Conservation (phyloP, 1,284 basidiomycete genomes). For the Salmacisia buchloeana region DNA sequence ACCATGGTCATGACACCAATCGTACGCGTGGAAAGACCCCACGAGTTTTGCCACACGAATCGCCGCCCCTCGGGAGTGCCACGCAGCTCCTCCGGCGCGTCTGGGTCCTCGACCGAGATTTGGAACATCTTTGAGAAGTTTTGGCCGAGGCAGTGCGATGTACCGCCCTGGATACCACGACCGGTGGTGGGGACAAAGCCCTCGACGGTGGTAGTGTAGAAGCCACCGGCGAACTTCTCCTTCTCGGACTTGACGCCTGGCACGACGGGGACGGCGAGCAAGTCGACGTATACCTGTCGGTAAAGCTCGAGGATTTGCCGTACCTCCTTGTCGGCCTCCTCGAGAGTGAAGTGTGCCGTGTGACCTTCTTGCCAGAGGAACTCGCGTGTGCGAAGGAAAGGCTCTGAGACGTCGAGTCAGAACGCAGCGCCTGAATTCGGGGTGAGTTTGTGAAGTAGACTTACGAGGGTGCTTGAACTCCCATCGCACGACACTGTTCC, state of each 20-base stretch:
- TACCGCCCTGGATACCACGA: conserved; percentile 95
- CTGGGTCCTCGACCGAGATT: conserved; percentile 81
- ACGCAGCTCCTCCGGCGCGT: conserved; percentile 39
- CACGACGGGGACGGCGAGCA: conserved; percentile 94
- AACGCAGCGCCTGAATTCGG: not conserved
- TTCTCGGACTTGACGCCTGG: conserved; percentile 97
- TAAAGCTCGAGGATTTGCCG: conserved; percentile 92
- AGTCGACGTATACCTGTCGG: conserved; percentile 89
- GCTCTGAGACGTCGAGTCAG: conserved; percentile 55
- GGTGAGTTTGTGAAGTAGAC: conserved; percentile 41
- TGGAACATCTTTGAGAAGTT: conserved; percentile 99
- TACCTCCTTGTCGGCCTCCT: conserved; percentile 86
- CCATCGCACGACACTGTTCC: conserved; percentile 99
- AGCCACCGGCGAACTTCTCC: conserved; percentile 96
- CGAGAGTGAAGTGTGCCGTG: conserved; percentile 83
- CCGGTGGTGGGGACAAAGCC: conserved; percentile 96
- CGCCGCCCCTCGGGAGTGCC: conserved; percentile 56
- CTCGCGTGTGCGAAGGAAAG: conserved; percentile 97
- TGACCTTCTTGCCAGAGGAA: conserved; percentile 99
- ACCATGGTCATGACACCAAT: conserved; percentile 99
- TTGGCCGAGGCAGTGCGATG: conserved; percentile 94
- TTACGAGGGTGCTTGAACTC: conserved; percentile 92
- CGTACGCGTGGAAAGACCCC: conserved; percentile 92
- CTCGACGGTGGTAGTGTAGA: conserved; percentile 97
- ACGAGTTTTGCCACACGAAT: conserved; percentile 97